Conservation (phyloP, 768 basidiomycete species). For the Vararia minispora region DNA sequence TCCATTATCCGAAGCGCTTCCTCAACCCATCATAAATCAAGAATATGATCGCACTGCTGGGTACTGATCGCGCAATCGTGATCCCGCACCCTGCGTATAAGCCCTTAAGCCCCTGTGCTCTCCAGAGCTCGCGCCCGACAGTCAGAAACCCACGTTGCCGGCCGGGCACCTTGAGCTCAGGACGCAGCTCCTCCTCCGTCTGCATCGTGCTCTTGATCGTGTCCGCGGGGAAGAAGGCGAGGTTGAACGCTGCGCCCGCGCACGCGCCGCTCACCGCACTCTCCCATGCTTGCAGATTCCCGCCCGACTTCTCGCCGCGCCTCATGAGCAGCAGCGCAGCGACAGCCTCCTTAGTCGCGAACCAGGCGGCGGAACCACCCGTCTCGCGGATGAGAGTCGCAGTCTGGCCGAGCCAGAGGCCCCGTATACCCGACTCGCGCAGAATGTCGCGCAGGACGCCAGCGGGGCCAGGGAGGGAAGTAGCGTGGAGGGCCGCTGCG, state of each 20-base stretch:
- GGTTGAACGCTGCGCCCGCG: slow-evolving; percentile 77
- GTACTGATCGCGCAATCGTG: slow-evolving; percentile 75
- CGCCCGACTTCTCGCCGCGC: slow-evolving; percentile 23
- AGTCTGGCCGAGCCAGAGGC: slow-evolving; percentile 95
- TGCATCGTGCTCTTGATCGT: slow-evolving; percentile 92
- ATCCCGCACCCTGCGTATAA: slow-evolving; percentile 91
- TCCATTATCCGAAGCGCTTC: slow-evolving; percentile 33
- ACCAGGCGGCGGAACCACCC: slow-evolving; percentile 88
- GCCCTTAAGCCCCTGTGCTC: slow-evolving; percentile 65
- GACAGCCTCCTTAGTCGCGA: slow-evolving; percentile 74
- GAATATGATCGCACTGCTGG: slow-evolving; percentile 89
- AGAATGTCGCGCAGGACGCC: slow-evolving; percentile 54
- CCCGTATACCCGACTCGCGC: slow-evolving; percentile 57
- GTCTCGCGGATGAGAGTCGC: slow-evolving; percentile 91
- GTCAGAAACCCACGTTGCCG: slow-evolving; percentile 40
- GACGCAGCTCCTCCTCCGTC: slow-evolving; percentile 81
- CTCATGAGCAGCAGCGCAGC: slow-evolving; percentile 47
- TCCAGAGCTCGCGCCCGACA: slow-evolving; percentile 58
- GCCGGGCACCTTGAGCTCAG: slow-evolving; percentile 26
- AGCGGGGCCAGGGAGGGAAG: slow-evolving; percentile 58
- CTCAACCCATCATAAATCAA: slow-evolving; percentile 79
- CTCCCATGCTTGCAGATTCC: slow-evolving; percentile 52
- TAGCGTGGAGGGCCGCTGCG: slow-evolving; percentile 28
- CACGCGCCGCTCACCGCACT: slow-evolving; percentile 79
- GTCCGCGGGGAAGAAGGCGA: slow-evolving; percentile 92